Percentiles rank a stretch among this genome's conserved stretches.
Conservation (phyloP, 1,139 yeast species). For the Blastobotrys persicus region DNA sequence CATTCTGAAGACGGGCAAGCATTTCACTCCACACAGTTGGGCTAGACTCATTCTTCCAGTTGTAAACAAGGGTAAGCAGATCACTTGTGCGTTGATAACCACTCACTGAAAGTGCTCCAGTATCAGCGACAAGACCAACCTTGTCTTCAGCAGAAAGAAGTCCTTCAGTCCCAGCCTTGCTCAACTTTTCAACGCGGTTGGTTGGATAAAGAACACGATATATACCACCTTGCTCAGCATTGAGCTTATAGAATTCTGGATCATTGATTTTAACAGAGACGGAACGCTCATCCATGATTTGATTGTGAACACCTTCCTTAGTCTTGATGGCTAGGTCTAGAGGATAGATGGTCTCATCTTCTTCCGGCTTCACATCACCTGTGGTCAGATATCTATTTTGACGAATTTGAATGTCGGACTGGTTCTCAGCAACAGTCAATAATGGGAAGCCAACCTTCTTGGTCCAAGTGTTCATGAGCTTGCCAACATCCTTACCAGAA, state of each 20-base stretch:
- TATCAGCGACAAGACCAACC: conserved; percentile 83
- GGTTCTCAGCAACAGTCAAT: conserved; percentile 44
- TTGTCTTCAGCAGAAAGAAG: conserved; percentile 77
- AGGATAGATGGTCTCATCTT: conserved; percentile 61
- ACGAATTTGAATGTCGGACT: conserved; percentile 40
- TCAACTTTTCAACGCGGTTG: conserved; percentile 71
- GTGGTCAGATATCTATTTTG: conserved; percentile 58
- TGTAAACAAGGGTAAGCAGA: conserved; percentile 59
- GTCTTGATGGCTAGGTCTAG: conserved; percentile 79
- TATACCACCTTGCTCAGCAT: conserved; percentile 80
- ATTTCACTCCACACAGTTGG: conserved; percentile 69
- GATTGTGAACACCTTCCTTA: conserved; percentile 60
- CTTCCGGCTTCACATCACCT: conserved; percentile 52
- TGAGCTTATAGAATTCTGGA: conserved; percentile 68
- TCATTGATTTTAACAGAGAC: conserved; percentile 43
- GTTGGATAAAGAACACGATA: conserved; percentile 77
- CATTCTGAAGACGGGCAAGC: conserved; percentile 50
- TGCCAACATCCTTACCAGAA: conserved; percentile 52
- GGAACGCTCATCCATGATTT: conserved; percentile 54
- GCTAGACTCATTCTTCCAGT: conserved; percentile 59
- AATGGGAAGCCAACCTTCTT: conserved; percentile 65
- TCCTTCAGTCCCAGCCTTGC: conserved; percentile 64
- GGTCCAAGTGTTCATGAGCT: conserved; percentile 61
- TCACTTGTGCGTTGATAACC: conserved; percentile 70
- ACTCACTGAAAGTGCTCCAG: conserved; percentile 66